Evolutionary conservation across 345 rosid species (phyloP).

Genomic region (Passiflora organensis): DNA sequence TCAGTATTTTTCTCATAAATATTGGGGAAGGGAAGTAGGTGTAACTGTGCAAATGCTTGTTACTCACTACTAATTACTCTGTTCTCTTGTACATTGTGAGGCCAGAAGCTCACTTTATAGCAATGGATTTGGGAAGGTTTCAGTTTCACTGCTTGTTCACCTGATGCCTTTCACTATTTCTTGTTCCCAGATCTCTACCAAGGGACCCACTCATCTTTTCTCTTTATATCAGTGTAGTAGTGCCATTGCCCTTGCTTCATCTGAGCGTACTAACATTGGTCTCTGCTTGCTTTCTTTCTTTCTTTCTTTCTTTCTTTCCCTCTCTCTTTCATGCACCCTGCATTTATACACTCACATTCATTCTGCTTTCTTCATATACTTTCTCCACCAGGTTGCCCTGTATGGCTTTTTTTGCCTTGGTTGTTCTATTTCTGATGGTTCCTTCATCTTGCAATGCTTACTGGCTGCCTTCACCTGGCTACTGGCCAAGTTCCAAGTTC

Average conservation of each 20-base stretch:
- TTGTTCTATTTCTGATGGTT: constrained; percentile 29
- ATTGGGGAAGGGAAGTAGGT: constrained; percentile 16
- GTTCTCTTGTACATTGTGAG: no score
- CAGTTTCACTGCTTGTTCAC: no score
- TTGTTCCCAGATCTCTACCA: no score
- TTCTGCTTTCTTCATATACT: constrained; percentile 16
- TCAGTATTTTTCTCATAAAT: constrained; percentile 21
- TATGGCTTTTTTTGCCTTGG: constrained; percentile 34
- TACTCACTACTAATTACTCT: no score
- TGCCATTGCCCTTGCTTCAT: constrained; percentile 27
- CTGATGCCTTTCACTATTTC: no score
- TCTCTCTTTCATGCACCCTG: constrained; percentile 17
- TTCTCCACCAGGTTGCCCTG: constrained; percentile 3
- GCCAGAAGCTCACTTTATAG: no score
- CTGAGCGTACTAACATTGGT: constrained; percentile 12
- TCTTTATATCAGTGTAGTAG: constrained; percentile 22
- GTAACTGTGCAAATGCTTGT: not conserved
- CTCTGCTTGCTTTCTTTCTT: constrained; percentile 13
- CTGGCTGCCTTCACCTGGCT: constrained; percentile 90
- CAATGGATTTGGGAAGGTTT: no score
- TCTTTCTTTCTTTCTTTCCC: constrained; percentile 20
- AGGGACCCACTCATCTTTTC: constrained; percentile 34
- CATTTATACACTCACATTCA: constrained; percentile 35
- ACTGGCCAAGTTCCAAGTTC: constrained; percentile 86
- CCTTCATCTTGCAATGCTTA: constrained; percentile 42